These are phyloP conservation scores for Sarcocystis neurona DNA, from an alignment of 169 alveolate genomes.

Conservation along the genomic window DNA sequence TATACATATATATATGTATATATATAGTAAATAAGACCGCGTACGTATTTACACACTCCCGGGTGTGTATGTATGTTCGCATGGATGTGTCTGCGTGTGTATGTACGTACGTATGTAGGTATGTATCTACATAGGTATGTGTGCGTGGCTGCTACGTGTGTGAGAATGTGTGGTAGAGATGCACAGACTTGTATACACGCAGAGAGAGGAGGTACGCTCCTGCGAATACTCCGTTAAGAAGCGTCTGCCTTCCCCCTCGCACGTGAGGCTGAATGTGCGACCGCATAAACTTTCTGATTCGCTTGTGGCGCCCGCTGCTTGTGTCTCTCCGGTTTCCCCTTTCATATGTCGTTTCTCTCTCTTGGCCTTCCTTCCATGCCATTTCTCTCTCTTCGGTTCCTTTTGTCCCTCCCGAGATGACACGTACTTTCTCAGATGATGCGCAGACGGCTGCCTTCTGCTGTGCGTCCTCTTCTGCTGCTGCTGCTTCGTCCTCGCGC, in stretches of 20 bases:
- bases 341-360: slow-evolving; percentile 12
- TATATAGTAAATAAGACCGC: no score
- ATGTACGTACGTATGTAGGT: no score
- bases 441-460: neutral
- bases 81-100: no score
- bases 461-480: slow-evolving; percentile 56
- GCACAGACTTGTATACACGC: neutral
- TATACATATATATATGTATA: no score
- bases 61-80: no score
- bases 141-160: no score
- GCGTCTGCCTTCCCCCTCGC: neutral
- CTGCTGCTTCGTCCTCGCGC: slow-evolving; percentile 1
- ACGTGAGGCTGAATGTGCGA: neutral
- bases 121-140: no score
- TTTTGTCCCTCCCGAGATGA: no score
- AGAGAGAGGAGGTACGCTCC: neutral
- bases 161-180: no score
- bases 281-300: neutral
- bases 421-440: neutral
- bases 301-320: neutral
- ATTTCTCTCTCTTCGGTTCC: no score
- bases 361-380: slow-evolving; percentile 45
- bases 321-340: slow-evolving; percentile 37
- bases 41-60: no score
- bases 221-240: neutral